Evolutionary conservation across 352 stramenopile species (phyloP), one percentile per base, ranked within the genome.

Genomic region (Globisporangium recalcitrans): DNA sequence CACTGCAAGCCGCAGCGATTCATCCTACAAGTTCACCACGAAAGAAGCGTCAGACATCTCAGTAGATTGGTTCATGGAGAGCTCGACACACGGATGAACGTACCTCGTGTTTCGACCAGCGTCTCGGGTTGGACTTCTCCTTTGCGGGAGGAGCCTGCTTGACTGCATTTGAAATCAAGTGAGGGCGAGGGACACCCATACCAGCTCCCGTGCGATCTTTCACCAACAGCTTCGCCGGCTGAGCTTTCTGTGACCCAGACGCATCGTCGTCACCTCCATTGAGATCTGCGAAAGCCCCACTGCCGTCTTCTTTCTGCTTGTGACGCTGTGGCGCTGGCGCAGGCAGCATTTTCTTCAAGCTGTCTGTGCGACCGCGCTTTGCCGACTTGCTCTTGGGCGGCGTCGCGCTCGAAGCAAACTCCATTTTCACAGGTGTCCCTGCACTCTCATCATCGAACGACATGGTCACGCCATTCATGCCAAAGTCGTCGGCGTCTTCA

Each of bases 311-410:
- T 54, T 77, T 63, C 29, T 85, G 80, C 52, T 88, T 88, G 62
- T 78, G 68, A n/a, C 85, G 77, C 63, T 92, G 85, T 9, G 83
- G 80, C 2, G 80, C 80, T 3, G 85, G 85, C 7, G 77, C 63
- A 1, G 78, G 77, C 10, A 88, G 72, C 75, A 87, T 75, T 48
- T 84, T 85, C 67, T 93, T 93, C 58, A 93, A 62, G 52, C 83
- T 93, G 64, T 95, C 83, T 4, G 83, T 91, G n/a, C 85, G 85
- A n/a, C 84, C 79, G 36, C 85, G 80, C 58, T 94, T 92, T 24
- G 80, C 78, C 26, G 75, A 87, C 60, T 90, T 92, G 58, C 38
- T 63, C 51, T 67, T 66, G 22, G 34, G 22, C 19, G 52, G 54
- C 19, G 54, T 40, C 10, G 46, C 58, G 0, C 19, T 42, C 5